A percentile compares a stretch with the other conserved stretches of the same genome.
phyloP scores from a whole-genome alignment of 257 asterid genomes.

The Phtheirospermum japonicum region DNA sequence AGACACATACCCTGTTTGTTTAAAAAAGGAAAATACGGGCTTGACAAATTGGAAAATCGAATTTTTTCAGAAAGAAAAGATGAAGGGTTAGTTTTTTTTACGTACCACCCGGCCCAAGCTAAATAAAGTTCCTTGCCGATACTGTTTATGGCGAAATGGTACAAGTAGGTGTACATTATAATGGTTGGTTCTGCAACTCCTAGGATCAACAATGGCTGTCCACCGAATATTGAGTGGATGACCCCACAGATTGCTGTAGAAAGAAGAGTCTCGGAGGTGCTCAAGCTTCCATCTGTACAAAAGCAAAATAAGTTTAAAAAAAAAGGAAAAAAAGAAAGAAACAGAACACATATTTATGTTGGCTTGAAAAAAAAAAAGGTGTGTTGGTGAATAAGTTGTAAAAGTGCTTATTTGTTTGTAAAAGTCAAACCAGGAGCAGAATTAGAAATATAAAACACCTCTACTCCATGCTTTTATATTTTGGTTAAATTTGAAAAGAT shows the following conservation, averaged over 20 bases:
- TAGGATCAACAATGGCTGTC: constrained; percentile 84
- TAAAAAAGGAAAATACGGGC: background rate
- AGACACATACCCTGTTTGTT: constrained; percentile 71
- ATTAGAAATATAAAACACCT: no score
- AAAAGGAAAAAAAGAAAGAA: background rate
- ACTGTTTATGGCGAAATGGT: constrained; percentile 50
- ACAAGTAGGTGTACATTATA: constrained; percentile 82
- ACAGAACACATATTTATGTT: background rate
- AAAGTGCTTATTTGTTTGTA: background rate
- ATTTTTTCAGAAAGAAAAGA: background rate
- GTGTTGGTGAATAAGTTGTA: no score
- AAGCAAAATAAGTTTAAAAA: constrained; percentile 17
- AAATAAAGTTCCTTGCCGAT: constrained; percentile 64
- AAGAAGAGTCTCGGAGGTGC: constrained; percentile 78
- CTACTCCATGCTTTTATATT: no score
- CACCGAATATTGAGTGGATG: constrained; percentile 78
- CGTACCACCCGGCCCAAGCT: constrained; percentile 92
- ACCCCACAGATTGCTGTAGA: constrained; percentile 88
- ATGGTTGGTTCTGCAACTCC: constrained; percentile 98
- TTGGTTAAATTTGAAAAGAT: background rate
- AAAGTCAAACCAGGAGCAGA: background rate
- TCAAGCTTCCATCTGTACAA: constrained; percentile 69
- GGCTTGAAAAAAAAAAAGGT: no score
- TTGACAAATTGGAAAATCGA: constrained; percentile 6
- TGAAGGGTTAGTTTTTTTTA: constrained; percentile 15